Conservation (phyloP, 2,329 filamentous ascomycete species). For the Aspergillus cejpii region DNA sequence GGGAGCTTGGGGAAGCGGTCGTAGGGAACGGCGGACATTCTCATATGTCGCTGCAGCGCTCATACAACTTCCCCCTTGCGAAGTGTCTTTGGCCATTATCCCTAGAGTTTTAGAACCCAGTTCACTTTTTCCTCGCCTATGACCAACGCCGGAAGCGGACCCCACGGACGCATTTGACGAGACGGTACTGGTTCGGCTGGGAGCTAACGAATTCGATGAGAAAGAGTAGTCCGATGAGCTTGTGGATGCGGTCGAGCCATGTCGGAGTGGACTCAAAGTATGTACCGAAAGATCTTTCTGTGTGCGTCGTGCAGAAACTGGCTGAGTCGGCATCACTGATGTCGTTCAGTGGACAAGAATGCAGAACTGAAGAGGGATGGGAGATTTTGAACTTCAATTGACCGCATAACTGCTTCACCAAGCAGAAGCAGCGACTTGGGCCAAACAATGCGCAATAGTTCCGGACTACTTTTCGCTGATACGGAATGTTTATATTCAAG, state of each 20-base stretch:
- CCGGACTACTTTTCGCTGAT: slow-evolving; percentile 5
- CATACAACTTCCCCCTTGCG: slow-evolving; percentile 17
- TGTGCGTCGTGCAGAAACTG: slow-evolving; percentile 32
- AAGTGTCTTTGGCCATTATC: slow-evolving; percentile 16
- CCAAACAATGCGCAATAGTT: slow-evolving; percentile 5
- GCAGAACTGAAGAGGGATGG: slow-evolving; percentile 23
- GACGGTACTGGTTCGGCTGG: slow-evolving; percentile 60
- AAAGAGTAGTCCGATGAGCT: slow-evolving; percentile 49
- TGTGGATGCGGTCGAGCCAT: slow-evolving; percentile 51
- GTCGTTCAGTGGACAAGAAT: slow-evolving; percentile 25
- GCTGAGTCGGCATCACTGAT: slow-evolving; percentile 37
- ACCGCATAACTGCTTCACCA: slow-evolving; percentile 37
- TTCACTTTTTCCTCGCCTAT: slow-evolving; percentile 73
- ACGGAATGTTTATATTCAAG: slow-evolving; percentile 24
- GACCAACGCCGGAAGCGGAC: slow-evolving; percentile 46
- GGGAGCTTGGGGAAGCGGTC: slow-evolving; percentile 64
- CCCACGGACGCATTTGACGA: slow-evolving; percentile 65
- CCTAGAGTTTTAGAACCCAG: slow-evolving; percentile 50
- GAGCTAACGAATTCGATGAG: slow-evolving; percentile 44
- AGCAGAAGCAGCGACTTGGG: slow-evolving; percentile 21
- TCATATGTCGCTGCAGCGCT: slow-evolving; percentile 62
- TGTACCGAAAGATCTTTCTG: slow-evolving; percentile 39
- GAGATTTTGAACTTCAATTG: slow-evolving; percentile 26
- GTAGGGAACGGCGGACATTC: slow-evolving; percentile 67
- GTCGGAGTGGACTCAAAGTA: slow-evolving; percentile 45